phyloP scores from a whole-genome alignment of 306 rosid species.

The Lathyrus oleraceus region DNA sequence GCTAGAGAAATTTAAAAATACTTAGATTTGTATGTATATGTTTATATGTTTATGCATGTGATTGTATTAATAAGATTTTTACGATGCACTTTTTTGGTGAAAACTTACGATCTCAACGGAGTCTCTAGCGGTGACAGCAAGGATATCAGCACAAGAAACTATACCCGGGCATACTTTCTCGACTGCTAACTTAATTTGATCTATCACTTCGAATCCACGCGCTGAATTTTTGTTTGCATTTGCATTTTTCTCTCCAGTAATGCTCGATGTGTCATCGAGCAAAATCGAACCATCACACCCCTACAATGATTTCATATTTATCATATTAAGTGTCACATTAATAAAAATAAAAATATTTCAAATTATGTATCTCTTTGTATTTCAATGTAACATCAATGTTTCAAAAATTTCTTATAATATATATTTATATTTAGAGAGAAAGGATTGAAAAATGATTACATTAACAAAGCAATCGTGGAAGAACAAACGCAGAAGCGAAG shows the following conservation, averaged over 20 bases:
- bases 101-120: constrained; percentile 59
- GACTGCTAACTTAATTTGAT: constrained; percentile 67
- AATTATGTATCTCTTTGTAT: too few species aligned
- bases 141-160: constrained; percentile 83
- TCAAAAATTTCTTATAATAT: too few species aligned
- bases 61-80: not conserved
- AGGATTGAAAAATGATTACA: constrained; percentile 27
- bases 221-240: constrained; percentile 65
- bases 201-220: constrained; percentile 79
- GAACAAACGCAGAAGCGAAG: constrained; percentile 87
- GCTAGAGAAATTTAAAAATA: constrained; percentile 48
- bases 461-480: constrained; percentile 93
- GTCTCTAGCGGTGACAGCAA: constrained; percentile 72
- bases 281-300: constrained; percentile 93
- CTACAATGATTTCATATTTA: constrained; percentile 29
- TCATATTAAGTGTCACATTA: not conserved
- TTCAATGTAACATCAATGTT: too few species aligned
- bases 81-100: not conserved
- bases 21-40: too few species aligned
- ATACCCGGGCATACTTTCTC: constrained; percentile 71
- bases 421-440: not conserved
- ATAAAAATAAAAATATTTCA: too few species aligned
- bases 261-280: constrained; percentile 71
- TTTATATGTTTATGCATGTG: too few species aligned
- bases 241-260: constrained; percentile 81